phyloP scores from a whole-genome alignment of 2,329 filamentous ascomycete species.

The Sporothrix brunneoviolacea region DNA sequence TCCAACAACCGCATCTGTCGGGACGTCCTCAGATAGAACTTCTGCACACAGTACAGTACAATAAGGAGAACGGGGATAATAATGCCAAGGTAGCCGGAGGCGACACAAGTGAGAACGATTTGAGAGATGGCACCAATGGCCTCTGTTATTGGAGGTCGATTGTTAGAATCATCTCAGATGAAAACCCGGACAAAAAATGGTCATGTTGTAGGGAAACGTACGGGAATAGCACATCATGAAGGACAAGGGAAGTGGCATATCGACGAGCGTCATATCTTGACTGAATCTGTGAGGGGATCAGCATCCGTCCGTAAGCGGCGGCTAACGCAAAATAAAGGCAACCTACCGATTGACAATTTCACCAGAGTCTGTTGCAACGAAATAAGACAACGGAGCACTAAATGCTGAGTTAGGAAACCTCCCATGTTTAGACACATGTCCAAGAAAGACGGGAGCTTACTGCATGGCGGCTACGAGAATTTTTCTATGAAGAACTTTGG shows the following conservation, averaged over 20 bases:
- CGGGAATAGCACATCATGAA: slow-evolving; percentile 15
- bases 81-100: slow-evolving; percentile 37
- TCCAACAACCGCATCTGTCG: slow-evolving; percentile 46
- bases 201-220: slow-evolving; percentile 3
- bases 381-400: slow-evolving; percentile 28
- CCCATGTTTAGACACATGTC: too few species aligned
- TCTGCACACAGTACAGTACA: slow-evolving; percentile 38
- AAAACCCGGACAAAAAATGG: too few species aligned
- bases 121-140: slow-evolving; percentile 31
- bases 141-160: background rate
- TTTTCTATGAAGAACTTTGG: slow-evolving; percentile 24
- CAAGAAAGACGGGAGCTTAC: slow-evolving; percentile 13
- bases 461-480: slow-evolving; percentile 20
- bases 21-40: slow-evolving; percentile 45
- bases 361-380: slow-evolving; percentile 28
- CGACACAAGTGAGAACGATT: slow-evolving; percentile 37
- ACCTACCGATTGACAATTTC: slow-evolving; percentile 26
- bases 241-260: slow-evolving; percentile 13
- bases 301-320: background rate
- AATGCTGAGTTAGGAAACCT: background rate
- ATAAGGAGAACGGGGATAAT: slow-evolving; percentile 36
- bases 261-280: slow-evolving; percentile 14
- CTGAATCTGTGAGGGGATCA: slow-evolving; percentile 9
- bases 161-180: background rate
- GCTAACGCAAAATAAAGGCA: too few species aligned